These are phyloP conservation scores for Dendrobium nobile DNA, from an alignment of 106 monocot genomes.

Conservation along the genomic window DNA sequence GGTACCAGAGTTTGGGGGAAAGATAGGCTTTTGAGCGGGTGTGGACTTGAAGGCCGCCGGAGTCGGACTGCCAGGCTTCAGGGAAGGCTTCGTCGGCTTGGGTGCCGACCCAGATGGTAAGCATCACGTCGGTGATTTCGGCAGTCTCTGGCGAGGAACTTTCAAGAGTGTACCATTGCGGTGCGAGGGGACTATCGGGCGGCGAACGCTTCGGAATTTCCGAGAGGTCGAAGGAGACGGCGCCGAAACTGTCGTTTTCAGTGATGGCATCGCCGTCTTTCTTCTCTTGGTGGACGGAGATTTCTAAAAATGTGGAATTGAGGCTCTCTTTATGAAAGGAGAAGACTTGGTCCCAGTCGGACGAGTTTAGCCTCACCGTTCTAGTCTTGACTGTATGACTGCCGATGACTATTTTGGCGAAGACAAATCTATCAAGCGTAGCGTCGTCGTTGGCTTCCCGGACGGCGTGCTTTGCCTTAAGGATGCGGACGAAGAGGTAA, in stretches of 20 bases:
- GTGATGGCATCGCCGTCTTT: slow-evolving; percentile 20
- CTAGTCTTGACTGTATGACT: slow-evolving; percentile 30
- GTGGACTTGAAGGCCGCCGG: slow-evolving; percentile 62
- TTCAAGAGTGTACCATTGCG: slow-evolving; percentile 92
- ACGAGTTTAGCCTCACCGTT: slow-evolving; percentile 37
- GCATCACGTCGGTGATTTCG: slow-evolving; percentile 57
- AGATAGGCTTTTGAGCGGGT: slow-evolving; percentile 88
- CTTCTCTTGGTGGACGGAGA: slow-evolving; percentile 44
- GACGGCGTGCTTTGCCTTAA: slow-evolving; percentile 50
- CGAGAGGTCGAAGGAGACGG: slow-evolving; percentile 71
- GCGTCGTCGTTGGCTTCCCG: slow-evolving; percentile 42
- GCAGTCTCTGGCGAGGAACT: slow-evolving; percentile 18
- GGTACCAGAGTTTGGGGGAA: slow-evolving; percentile 87
- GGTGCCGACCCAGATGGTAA: slow-evolving; percentile 79
- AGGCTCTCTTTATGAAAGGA: slow-evolving; percentile 41
- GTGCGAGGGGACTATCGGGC: slow-evolving; percentile 79
- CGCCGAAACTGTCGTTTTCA: slow-evolving; percentile 41
- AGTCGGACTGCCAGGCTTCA: slow-evolving; percentile 96
- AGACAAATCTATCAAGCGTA: slow-evolving; percentile 46
- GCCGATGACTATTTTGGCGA: slow-evolving; percentile 53
- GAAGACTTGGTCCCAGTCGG: slow-evolving; percentile 83
- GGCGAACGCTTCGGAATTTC: slow-evolving; percentile 83
- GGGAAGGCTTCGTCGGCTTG: slow-evolving; percentile 85
- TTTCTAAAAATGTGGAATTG: slow-evolving; percentile 40
- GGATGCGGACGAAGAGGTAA: slow-evolving; percentile 77